Conservation (phyloP, 768 basidiomycete species). For the Ephemerocybe angulata region DNA sequence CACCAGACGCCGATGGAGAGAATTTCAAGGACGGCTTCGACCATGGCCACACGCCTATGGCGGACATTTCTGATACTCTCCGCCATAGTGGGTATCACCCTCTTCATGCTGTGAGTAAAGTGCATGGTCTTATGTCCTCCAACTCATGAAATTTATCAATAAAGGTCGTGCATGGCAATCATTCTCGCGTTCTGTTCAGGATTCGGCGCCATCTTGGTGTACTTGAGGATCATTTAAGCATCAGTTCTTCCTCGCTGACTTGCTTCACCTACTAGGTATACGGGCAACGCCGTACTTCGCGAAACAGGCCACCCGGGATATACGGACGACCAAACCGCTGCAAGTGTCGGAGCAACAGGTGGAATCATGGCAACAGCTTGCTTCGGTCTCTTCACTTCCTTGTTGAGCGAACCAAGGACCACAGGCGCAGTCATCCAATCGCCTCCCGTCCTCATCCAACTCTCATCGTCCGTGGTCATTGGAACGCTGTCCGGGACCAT, state of each 20-base stretch:
- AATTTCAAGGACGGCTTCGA: background rate
- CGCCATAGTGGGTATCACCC: background rate
- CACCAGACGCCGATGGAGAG: background rate
- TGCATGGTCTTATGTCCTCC: too few relatives aligned
- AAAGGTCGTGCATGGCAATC: background rate
- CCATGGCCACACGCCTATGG: background rate
- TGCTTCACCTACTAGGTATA: conserved; percentile 13
- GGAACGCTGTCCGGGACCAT: conserved; percentile 18
- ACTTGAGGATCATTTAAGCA: too few relatives aligned
- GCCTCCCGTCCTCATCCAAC: background rate
- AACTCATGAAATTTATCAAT: too few relatives aligned
- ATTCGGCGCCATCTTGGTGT: background rate
- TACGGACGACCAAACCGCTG: conserved; percentile 15
- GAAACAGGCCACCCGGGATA: conserved; percentile 16
- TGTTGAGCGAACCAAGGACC: background rate
- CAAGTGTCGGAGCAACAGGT: conserved; percentile 19
- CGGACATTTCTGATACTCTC: background rate
- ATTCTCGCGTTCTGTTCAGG: background rate
- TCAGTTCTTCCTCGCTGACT: too few relatives aligned
- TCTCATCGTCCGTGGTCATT: background rate
- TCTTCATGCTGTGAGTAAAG: background rate
- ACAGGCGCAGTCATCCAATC: background rate
- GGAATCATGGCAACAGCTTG: conserved; percentile 11
- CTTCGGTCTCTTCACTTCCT: conserved; percentile 8
- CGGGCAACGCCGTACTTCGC: conserved; percentile 20